These are phyloP conservation scores for Cercospora janseana DNA, from an alignment of 2,329 filamentous ascomycete species.

Conservation along the genomic window DNA sequence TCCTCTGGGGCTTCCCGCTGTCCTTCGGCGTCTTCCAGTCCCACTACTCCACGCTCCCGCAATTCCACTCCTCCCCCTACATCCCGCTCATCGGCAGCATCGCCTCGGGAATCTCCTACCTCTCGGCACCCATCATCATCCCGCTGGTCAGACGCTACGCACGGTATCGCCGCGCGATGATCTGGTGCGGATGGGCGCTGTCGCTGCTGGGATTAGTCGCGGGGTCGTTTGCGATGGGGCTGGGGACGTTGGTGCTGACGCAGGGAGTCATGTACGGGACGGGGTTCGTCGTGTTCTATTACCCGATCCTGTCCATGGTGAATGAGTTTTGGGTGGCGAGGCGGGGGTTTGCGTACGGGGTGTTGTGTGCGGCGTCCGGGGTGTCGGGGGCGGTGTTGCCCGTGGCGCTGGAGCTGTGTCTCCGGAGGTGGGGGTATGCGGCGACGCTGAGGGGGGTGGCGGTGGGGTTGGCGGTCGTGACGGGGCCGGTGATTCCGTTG, in stretches of 20 bases:
- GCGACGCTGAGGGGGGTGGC: slow-evolving; percentile 30
- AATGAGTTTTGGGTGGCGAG: slow-evolving; percentile 34
- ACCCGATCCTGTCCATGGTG: slow-evolving; percentile 33
- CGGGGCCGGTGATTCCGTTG: slow-evolving; percentile 37
- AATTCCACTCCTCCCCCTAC: slow-evolving; percentile 54
- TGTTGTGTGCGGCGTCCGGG: slow-evolving; percentile 29
- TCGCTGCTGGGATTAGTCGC: slow-evolving; percentile 29
- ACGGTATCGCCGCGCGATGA: slow-evolving; percentile 44
- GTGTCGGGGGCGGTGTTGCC: slow-evolving; percentile 31
- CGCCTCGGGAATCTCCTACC: slow-evolving; percentile 57
- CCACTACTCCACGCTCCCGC: slow-evolving; percentile 61
- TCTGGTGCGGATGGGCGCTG: slow-evolving; percentile 46
- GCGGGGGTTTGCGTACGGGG: slow-evolving; percentile 32
- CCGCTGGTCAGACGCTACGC: slow-evolving; percentile 42
- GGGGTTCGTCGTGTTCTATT: slow-evolving; percentile 53
- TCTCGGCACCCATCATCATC: slow-evolving; percentile 53
- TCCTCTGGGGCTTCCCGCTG: slow-evolving; percentile 54
- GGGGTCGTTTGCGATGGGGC: slow-evolving; percentile 49
- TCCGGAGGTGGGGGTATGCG: slow-evolving; percentile 30
- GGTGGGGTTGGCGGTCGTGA: slow-evolving; percentile 30
- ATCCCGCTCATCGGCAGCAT: slow-evolving; percentile 66
- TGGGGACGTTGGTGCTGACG: slow-evolving; percentile 56
- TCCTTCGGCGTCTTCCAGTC: slow-evolving; percentile 70
- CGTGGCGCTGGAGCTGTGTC: slow-evolving; percentile 22
- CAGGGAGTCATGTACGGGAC: slow-evolving; percentile 60